A percentile compares a stretch with the other conserved stretches of the same genome.
Conservation (phyloP, 495 filamentous ascomycete genomes). For the Jackrogersella minutella region DNA sequence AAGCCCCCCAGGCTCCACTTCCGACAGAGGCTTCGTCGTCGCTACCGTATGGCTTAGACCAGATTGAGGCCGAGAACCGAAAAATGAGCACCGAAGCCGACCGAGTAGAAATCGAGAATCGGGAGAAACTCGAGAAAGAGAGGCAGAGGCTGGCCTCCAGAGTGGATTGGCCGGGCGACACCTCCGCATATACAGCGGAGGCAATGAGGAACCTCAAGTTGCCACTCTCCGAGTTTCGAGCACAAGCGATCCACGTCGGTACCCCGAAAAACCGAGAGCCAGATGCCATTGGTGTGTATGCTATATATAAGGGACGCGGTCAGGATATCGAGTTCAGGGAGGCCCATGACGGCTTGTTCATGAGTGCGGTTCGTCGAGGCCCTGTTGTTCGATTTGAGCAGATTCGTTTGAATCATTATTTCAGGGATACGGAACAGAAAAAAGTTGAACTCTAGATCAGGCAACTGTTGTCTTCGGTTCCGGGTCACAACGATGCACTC, state of each 20-base stretch:
- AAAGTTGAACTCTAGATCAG: not conserved
- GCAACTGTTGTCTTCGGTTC: not conserved
- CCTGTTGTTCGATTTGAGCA: not conserved
- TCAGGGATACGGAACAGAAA: not conserved
- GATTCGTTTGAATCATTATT: not conserved
- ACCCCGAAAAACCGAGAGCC: not conserved
- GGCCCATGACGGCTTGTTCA: not conserved
- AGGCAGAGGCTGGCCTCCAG: not conserved
- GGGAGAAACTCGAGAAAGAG: too few species aligned
- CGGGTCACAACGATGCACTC: not conserved
- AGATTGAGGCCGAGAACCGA: not conserved
- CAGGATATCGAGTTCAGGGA: not conserved
- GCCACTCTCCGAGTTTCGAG: not conserved
- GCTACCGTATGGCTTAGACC: not conserved
- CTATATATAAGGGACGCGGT: not conserved
- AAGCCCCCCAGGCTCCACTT: not conserved
- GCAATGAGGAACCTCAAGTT: too few species aligned
- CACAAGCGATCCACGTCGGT: not conserved
- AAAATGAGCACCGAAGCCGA: not conserved
- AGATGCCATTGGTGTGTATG: not conserved
- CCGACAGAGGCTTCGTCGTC: not conserved
- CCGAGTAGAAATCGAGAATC: not conserved
- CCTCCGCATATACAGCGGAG: not conserved
- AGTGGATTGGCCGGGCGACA: not conserved
- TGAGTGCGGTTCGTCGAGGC: not conserved